Evolutionary conservation across 1,139 yeast genomes (phyloP), one percentile per base, ranked within the genome.

Genomic region (Debaryomycetaceae sp.): DNA sequence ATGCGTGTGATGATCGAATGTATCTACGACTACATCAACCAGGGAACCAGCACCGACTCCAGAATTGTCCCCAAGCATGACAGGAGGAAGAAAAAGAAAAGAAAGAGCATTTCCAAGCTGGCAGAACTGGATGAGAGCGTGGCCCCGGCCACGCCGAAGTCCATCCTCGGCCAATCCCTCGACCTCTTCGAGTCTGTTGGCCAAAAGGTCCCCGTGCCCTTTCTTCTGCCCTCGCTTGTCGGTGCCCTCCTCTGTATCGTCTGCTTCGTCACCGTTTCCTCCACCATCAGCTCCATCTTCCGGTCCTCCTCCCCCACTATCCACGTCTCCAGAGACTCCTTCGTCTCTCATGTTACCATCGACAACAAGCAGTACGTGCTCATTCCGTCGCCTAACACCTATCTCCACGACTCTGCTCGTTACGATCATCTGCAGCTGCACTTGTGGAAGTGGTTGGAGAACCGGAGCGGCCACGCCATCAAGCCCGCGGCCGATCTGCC

Each of bases 1-100:
- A 75, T 85, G 65, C 78, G 75, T 41, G 65, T 75, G 2, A 56
- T 89, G 56, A 65, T 79, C 5, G 75, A 71, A n/a, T 84, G 81
- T 39, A 51, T 91, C 33, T 79, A 76, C 49, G 69, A 67, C 5
- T 63, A 75, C 13, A 59, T 83, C 17, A 49, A 49, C 11, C 44
- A 45, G 6, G 39, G 44, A 6, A 41, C 39, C 31, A 43, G 40
- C 24, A 22, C 11, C 26, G 11, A 3, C 11, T 8, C 11, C 26
- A 11, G 11, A 8, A n/a, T n/a, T n/a, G 11, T 3, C 26, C 26
- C 2, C 26, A 46, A 49, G 22, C 47, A 43, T 30, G 40, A 46
- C n/a, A 63, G 53, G 51, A 60, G 60, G 40, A 64, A 62, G 48
- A 57, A 57, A 30, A 50, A 46, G 15, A 52, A 59, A 45, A 43